Percentiles rank a stretch among this genome's conserved stretches.
phyloP scores from a whole-genome alignment of 192 early-diverging fungal genomes.

The Linnemannia exigua region DNA sequence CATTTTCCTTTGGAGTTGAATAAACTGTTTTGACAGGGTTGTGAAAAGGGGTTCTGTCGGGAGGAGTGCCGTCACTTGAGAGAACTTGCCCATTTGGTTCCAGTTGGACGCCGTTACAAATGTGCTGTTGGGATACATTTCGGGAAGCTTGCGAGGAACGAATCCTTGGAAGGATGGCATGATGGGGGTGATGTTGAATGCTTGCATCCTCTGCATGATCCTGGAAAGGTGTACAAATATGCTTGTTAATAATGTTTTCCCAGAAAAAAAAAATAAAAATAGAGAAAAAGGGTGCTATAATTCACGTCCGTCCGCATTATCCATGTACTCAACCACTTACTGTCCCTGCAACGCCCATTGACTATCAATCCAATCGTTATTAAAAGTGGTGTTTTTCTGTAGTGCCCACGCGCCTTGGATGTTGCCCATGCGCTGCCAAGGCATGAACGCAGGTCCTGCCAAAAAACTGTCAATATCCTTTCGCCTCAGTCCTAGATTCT shows the following conservation, averaged over 20 bases:
- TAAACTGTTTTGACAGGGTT: constrained; percentile 8
- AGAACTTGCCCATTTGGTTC: background rate
- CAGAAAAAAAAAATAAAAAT: too few species aligned
- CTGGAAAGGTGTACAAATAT: background rate
- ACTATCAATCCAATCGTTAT: constrained; percentile 52
- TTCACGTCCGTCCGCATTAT: too few species aligned
- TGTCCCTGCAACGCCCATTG: constrained; percentile 48
- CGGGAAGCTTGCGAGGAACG: background rate
- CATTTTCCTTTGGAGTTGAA: constrained; percentile 10
- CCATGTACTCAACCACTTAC: background rate
- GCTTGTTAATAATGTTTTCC: background rate
- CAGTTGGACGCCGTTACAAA: constrained; percentile 15
- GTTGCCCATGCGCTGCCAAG: constrained; percentile 57
- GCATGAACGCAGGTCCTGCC: constrained; percentile 44
- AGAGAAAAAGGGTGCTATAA: too few species aligned
- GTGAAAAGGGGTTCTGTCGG: constrained; percentile 14
- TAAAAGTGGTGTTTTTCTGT: constrained; percentile 24
- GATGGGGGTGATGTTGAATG: constrained; percentile 27
- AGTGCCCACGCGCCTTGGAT: constrained; percentile 39
- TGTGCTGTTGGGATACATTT: background rate
- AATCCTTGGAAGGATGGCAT: constrained; percentile 23
- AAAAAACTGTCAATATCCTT: constrained; percentile 33
- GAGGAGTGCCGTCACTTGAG: background rate
- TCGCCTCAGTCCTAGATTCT: constrained; percentile 21
- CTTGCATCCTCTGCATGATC: constrained; percentile 27